A percentile compares a stretch with the other conserved stretches of the same genome.
phyloP scores from a whole-genome alignment of 495 filamentous ascomycete genomes.

The Trichocladium uniseriatum region DNA sequence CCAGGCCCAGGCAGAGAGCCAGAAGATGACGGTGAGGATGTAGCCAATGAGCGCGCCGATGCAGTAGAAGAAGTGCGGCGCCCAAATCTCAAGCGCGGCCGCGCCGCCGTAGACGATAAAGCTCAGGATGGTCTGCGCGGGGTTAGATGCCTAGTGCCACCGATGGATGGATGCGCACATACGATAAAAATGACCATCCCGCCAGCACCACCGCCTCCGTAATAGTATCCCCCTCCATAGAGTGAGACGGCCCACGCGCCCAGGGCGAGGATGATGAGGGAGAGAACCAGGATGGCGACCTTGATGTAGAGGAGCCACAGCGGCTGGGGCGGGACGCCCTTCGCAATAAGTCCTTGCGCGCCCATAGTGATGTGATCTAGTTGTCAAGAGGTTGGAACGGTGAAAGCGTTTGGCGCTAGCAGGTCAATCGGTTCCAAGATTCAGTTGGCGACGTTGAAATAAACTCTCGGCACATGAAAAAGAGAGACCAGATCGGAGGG shows the following conservation, averaged over 20 bases:
- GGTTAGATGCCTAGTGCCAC: not conserved
- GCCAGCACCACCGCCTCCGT: conserved; percentile 20
- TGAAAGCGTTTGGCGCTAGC: too few relatives aligned
- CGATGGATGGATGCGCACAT: conserved; percentile 10
- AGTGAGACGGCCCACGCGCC: conserved; percentile 26
- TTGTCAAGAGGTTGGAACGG: not conserved
- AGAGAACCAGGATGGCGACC: conserved; percentile 30
- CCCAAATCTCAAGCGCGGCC: conserved; percentile 20
- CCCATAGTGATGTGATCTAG: conserved; percentile 15
- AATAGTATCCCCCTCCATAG: conserved; percentile 2
- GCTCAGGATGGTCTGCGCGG: conserved; percentile 23
- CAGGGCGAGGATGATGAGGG: conserved; percentile 26
- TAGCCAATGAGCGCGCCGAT: conserved; percentile 23
- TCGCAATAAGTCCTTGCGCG: conserved; percentile 20
- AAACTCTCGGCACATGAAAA: too few relatives aligned
- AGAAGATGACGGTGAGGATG: conserved; percentile 30
- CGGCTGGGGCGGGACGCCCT: conserved; percentile 27
- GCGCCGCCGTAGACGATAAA: conserved; percentile 29
- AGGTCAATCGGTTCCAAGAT: too few relatives aligned
- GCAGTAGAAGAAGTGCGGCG: conserved; percentile 30
- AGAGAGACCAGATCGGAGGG: too few relatives aligned
- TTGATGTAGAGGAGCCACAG: conserved; percentile 27
- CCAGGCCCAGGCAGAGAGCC: conserved; percentile 35
- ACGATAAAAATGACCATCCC: conserved; percentile 32
- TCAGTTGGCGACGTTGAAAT: too few relatives aligned